phyloP scores from a whole-genome alignment of 371 early-diverging fungal species.

The Dichotomocladium elegans region DNA sequence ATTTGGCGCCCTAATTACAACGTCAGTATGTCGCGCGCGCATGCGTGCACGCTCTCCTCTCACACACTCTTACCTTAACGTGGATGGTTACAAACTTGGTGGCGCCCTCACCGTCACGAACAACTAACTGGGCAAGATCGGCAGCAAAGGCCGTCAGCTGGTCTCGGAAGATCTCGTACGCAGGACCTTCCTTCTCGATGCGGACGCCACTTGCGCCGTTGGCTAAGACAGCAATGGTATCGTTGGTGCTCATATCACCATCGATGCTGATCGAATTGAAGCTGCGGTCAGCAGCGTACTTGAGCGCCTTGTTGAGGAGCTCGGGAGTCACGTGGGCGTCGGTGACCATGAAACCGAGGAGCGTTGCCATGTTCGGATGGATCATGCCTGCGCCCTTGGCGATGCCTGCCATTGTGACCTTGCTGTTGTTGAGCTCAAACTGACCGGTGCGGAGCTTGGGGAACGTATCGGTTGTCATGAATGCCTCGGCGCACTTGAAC shows the following conservation, averaged over 20 bases:
- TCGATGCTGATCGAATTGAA: conserved; percentile 94
- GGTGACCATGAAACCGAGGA: conserved; percentile 84
- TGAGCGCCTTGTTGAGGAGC: conserved; percentile 69
- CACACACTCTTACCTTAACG: conserved; percentile 55
- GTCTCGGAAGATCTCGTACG: conserved; percentile 65
- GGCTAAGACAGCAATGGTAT: conserved; percentile 85
- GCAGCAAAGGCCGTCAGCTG: conserved; percentile 76
- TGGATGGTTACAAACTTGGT: conserved; percentile 94
- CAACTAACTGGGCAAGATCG: conserved; percentile 83
- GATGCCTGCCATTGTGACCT: conserved; percentile 84
- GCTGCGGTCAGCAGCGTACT: conserved; percentile 81
- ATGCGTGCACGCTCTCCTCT: not conserved
- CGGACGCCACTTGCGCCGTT: conserved; percentile 70
- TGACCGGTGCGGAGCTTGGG: conserved; percentile 80
- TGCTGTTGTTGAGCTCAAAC: conserved; percentile 48
- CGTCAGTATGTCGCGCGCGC: not conserved
- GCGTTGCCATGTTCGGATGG: conserved; percentile 92
- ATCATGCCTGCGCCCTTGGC: conserved; percentile 97
- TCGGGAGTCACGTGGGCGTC: conserved; percentile 69
- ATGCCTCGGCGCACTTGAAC: conserved; percentile 80
- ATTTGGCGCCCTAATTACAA: conserved; percentile 55
- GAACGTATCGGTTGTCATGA: conserved; percentile 97
- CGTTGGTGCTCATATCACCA: conserved; percentile 96
- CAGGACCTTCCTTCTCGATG: conserved; percentile 45
- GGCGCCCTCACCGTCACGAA: conserved; percentile 95